Base-by-base conservation (phyloP, 164 flowering plant genomes). In the Vitis labrusca region DNA sequence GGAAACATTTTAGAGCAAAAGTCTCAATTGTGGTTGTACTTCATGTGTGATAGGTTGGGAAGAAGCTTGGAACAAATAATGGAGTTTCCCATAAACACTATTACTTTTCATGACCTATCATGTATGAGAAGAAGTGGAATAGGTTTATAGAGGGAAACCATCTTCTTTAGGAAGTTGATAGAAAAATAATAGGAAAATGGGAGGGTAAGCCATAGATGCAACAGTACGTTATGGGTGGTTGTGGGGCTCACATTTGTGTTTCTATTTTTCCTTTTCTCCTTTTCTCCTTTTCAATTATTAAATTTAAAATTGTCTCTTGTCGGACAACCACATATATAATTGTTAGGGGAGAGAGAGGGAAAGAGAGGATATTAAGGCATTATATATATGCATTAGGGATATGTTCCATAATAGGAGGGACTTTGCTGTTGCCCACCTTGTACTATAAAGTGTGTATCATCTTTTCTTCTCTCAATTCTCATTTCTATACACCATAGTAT, bases 241-340 rank as follows among this genome's bases (percentile, higher is more conserved):
- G 78, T 74, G 72, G 77, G 78, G 71, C 78, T 70, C 74, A 68
- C 74, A 70, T 72, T 71, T 74, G 52, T 71, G 69, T 78, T 68
- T 75, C 77, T 64, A 68, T 75, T 69, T 4, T 32, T 32, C 44
- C 71, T 72, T 50, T 23, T 23, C 2, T 23, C 27, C 27, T 23
- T 71, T 77, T 65, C 72, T 66, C 69, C 61, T 61, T 77, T 75
- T 69, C 64, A 78, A 79, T 75, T 63, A 71, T 74, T 71, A 71
- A 73, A 74, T 64, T 67, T 66, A 59, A 37, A 37, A 32, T 71
- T 76, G 77, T 79, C 79, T 79, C 68, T 74, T 71, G 65, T 72
- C 79, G 69, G 64, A 79, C 74, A 67, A 74, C 82, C 84, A 80
- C 83, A 73, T 68, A 73, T 29, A 70, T 61, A 64, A 72, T 62